Evolutionary conservation across 148 eudicot genomes (phyloP).

Genomic region (Rhododendron ferrugineum): DNA sequence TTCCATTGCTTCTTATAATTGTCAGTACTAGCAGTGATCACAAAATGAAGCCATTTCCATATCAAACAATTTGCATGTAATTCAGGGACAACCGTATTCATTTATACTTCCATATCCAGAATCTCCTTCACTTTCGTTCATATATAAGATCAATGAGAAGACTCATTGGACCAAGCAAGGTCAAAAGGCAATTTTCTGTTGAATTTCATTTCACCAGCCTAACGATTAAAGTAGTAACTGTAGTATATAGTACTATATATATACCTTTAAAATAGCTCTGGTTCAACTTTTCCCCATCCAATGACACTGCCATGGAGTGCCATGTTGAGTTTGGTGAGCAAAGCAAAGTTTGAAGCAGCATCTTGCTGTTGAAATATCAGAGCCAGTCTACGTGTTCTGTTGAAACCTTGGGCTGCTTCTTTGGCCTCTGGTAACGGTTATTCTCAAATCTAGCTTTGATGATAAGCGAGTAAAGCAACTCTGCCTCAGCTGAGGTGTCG

Average conservation of each 20-base stretch:
- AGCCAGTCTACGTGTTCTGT: slow-evolving; percentile 67
- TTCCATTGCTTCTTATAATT: neutral
- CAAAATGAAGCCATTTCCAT: neutral
- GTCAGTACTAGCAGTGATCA: neutral
- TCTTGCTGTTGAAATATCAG: slow-evolving; percentile 12
- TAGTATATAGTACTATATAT: neutral
- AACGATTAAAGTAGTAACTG: too few species aligned
- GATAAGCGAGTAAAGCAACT: slow-evolving; percentile 79
- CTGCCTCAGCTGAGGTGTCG: slow-evolving; percentile 84
- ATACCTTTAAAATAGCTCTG: neutral
- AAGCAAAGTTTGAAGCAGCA: neutral
- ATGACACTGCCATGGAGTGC: neutral
- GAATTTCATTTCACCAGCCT: slow-evolving; percentile 2
- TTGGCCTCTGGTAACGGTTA: slow-evolving; percentile 67
- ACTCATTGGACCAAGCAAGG: neutral
- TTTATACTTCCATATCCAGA: neutral
- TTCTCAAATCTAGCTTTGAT: slow-evolving; percentile 77
- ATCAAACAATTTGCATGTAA: neutral
- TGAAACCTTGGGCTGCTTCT: slow-evolving; percentile 60
- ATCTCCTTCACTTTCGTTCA: neutral
- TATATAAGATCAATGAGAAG: neutral
- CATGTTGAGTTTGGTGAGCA: neutral
- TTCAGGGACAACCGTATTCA: neutral
- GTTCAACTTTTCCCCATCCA: neutral
- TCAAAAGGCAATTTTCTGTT: neutral